A percentile compares a stretch with the other conserved stretches of the same genome.
These are phyloP conservation scores for Helichrysum umbraculigerum DNA, from an alignment of 129 eudicot genomes.

Conservation along the genomic window DNA sequence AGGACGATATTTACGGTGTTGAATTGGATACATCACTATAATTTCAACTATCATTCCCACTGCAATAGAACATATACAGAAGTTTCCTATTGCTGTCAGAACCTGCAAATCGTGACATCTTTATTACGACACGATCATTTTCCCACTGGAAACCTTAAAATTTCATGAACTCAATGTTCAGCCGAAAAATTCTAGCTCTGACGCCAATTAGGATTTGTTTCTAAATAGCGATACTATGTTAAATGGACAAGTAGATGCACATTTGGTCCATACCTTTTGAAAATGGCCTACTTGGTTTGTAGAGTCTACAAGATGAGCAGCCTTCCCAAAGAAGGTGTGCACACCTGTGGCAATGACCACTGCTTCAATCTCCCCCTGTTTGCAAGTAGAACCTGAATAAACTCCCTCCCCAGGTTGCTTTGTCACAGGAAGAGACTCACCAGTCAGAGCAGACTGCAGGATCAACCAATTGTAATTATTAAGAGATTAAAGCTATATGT, in stretches of 20 bases:
- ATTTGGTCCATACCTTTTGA: slow-evolving; percentile 54
- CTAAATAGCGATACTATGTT: neutral
- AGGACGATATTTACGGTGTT: slow-evolving; percentile 64
- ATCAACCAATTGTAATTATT: slow-evolving; percentile 16
- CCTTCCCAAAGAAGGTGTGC: slow-evolving; percentile 82
- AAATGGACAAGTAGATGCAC: slow-evolving; percentile 13
- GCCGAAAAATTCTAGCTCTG: neutral
- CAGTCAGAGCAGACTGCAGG: slow-evolving; percentile 76
- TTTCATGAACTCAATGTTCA: slow-evolving; percentile 6
- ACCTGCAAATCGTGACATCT: slow-evolving; percentile 45
- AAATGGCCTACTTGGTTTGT: slow-evolving; percentile 85
- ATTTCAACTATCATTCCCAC: slow-evolving; percentile 73
- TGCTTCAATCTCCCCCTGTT: slow-evolving; percentile 87
- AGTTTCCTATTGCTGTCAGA: slow-evolving; percentile 75
- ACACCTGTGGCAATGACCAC: slow-evolving; percentile 85
- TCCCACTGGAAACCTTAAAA: neutral
- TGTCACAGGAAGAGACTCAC: slow-evolving; percentile 80
- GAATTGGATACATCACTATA: slow-evolving; percentile 77
- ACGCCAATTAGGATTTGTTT: neutral
- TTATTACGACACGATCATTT: slow-evolving; percentile 16
- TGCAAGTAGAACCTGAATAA: slow-evolving; percentile 84
- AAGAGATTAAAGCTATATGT: slow-evolving; percentile 10
- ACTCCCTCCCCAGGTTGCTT: slow-evolving; percentile 78
- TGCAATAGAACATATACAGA: slow-evolving; percentile 78
- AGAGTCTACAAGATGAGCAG: slow-evolving; percentile 85